Evolutionary conservation across 768 basidiomycete species (phyloP), one percentile per base, ranked within the genome.

Genomic region (Hygrocybe punicea): DNA sequence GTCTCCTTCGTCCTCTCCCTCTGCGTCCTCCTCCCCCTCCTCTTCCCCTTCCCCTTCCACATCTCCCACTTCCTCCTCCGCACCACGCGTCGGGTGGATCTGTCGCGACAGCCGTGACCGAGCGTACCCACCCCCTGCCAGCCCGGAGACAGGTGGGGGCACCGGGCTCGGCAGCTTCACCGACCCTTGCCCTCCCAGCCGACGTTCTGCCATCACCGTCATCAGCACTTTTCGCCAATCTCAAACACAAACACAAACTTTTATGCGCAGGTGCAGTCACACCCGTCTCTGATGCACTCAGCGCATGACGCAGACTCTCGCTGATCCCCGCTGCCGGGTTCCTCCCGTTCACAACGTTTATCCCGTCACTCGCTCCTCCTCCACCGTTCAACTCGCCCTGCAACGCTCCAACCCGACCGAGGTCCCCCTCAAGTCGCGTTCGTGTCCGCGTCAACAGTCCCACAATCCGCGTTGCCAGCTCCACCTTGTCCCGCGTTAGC

Each of bases 361-460:
- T 35, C 63, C 33, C 54, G 7, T 17, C 54, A 24, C 54, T 19
- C 33, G 13, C 45, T 17, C 45, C 45, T 6, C 33, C 25, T 6
- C 44, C 45, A 17, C 5, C 44, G 9, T 11, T 29, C n/a, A 53
- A 33, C 37, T 58, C 52, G 6, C 57, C 77, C 53, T 76, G 74
- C n/a, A 78, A 65, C 5, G 71, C 59, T 11, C 73, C 67, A 16
- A 76, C 75, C 55, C 70, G 71, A 10, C 61, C 61, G 36, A 81
- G 63, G 60, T 81, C 79, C 13, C 70, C 65, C 56, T 79, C 78
- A 14, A 81, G 71, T 25, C 78, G 70, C 19, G 76, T 71, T 19
- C 72, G 71, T 7, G 76, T 76, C 14, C 74, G 67, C 2, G 64
- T 67, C n/a, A 80, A 58, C 16, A 79, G 69, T 16, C 73, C 71